A percentile compares a stretch with the other conserved stretches of the same genome.
phyloP scores from a whole-genome alignment of 2,329 filamentous ascomycete genomes.

The Cordyceps fumosorosea region DNA sequence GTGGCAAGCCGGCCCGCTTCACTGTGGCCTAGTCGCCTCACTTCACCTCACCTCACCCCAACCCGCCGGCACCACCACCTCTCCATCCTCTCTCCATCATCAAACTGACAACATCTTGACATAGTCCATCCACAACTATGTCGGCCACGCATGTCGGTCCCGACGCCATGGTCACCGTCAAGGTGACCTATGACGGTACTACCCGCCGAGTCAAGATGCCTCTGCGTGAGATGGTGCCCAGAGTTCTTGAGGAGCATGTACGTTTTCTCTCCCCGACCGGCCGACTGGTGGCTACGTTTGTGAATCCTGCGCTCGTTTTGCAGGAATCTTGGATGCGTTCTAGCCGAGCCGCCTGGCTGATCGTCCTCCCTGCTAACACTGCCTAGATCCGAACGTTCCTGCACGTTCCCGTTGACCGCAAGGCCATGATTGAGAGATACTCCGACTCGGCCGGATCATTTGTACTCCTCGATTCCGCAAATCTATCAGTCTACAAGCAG shows the following conservation, averaged over 20 bases:
- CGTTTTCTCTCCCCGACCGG: conserved; percentile 30
- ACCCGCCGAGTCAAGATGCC: conserved; percentile 84
- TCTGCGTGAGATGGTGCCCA: conserved; percentile 72
- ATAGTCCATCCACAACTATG: background rate
- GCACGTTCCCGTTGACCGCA: conserved; percentile 25
- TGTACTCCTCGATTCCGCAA: conserved; percentile 70
- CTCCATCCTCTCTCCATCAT: background rate
- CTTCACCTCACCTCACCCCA: background rate
- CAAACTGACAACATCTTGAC: background rate
- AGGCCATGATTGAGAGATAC: conserved; percentile 76
- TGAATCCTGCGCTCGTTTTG: background rate
- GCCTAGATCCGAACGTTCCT: conserved; percentile 30
- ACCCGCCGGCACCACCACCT: background rate
- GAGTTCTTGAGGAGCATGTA: conserved; percentile 77
- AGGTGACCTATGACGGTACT: conserved; percentile 69
- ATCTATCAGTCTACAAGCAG: conserved; percentile 87
- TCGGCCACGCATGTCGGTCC: conserved; percentile 14
- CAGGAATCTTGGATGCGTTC: background rate
- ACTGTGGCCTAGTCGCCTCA: background rate
- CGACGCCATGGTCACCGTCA: conserved; percentile 62
- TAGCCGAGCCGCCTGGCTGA: background rate
- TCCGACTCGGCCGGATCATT: conserved; percentile 85
- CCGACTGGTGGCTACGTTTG: background rate
- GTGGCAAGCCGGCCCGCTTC: conserved; percentile 10
- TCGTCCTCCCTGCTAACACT: conserved; percentile 2